These are phyloP conservation scores for Lachancea meyersii DNA, from an alignment of 805 yeast species.

Conservation along the genomic window DNA sequence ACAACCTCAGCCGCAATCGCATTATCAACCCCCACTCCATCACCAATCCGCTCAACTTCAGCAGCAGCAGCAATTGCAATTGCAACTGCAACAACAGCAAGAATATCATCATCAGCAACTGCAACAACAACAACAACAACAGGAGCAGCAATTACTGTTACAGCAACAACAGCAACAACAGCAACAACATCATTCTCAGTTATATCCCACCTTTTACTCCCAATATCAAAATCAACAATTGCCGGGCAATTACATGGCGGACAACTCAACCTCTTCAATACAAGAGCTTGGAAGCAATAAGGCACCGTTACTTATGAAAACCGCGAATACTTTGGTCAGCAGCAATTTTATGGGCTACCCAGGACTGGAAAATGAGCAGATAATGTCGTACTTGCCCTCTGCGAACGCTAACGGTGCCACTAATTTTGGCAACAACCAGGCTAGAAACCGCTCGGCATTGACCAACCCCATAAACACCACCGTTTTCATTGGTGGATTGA, in stretches of 20 bases:
- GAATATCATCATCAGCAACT: slow-evolving; percentile 5
- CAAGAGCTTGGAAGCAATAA: neutral
- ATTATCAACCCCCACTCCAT: slow-evolving; percentile 6
- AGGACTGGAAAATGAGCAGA: neutral
- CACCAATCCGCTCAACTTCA: slow-evolving; percentile 11
- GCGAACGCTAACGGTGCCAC: neutral
- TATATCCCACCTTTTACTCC: neutral
- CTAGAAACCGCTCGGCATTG: neutral
- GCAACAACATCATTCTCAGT: neutral
- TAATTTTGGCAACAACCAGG: neutral
- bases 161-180: slow-evolving; percentile 11
- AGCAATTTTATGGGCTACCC: slow-evolving; percentile 5
- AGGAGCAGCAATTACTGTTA: slow-evolving; percentile 7
- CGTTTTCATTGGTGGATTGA: slow-evolving; percentile 71
- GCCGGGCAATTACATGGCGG: slow-evolving; percentile 1
- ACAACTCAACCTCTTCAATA: neutral
- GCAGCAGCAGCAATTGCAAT: slow-evolving; percentile 8
- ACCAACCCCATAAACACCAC: slow-evolving; percentile 40
- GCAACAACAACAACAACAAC: neutral
- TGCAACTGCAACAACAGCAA: slow-evolving; percentile 1
- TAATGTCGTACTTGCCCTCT: neutral
- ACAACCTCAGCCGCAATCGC: neutral
- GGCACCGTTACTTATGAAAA: slow-evolving; percentile 10
- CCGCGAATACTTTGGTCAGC: slow-evolving; percentile 10
- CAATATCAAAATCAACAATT: neutral